A percentile compares a stretch with the other conserved stretches of the same genome.
phyloP scores from a whole-genome alignment of 2,329 filamentous ascomycete genomes.

The Monilinia vaccinii-corymbosi region DNA sequence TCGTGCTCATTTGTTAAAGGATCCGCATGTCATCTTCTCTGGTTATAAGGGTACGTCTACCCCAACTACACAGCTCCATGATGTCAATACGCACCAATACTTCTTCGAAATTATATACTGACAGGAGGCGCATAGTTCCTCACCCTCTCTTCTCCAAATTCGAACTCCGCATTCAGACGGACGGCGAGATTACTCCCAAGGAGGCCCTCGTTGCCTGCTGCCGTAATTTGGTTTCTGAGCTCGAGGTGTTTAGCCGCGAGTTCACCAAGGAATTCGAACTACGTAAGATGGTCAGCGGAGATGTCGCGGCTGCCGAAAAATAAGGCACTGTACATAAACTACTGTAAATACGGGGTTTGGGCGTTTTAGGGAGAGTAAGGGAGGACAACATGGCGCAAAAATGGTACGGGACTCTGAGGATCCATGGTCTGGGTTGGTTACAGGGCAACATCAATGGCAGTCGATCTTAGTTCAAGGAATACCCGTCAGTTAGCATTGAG shows the following conservation, averaged over 20 bases:
- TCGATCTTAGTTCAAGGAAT: neutral
- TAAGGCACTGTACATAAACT: conserved; percentile 1
- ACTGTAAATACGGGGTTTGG: neutral
- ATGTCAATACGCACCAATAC: neutral
- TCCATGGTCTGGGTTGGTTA: neutral
- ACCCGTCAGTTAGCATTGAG: neutral
- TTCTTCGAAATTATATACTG: neutral
- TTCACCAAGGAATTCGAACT: conserved; percentile 91
- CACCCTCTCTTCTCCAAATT: conserved; percentile 42
- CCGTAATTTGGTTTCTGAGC: conserved; percentile 71
- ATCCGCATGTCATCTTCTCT: conserved; percentile 77
- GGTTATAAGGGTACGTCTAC: conserved; percentile 70
- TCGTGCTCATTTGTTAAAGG: conserved; percentile 73
- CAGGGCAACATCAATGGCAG: neutral
- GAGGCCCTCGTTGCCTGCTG: conserved; percentile 76
- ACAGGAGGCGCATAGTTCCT: conserved; percentile 24
- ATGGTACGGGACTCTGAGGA: neutral
- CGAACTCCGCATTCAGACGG: conserved; percentile 79
- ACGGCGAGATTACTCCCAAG: conserved; percentile 80
- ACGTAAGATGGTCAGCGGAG: conserved; percentile 64
- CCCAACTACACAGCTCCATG: conserved; percentile 23
- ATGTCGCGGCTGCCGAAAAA: conserved; percentile 15
- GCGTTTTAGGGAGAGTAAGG: neutral
- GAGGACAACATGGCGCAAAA: neutral
- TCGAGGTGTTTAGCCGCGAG: conserved; percentile 71